Base-by-base conservation (phyloP, 352 stramenopile species). In the Globisporangium okanoganense region DNA sequence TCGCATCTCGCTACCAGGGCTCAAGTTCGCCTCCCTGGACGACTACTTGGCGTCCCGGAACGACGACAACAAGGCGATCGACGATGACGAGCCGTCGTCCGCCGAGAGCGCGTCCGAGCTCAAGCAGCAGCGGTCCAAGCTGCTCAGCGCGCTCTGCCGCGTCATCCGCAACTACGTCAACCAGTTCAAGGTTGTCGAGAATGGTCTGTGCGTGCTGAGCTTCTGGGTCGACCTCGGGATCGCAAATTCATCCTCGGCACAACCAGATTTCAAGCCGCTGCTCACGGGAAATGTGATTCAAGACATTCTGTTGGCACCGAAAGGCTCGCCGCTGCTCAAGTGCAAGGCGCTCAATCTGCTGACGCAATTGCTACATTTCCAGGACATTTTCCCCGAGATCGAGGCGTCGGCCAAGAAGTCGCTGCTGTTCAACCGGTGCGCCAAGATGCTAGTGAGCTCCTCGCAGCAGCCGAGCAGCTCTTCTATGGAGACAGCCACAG, bases 341-440 rank as follows among this genome's bases (percentile, higher is more conserved):
- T 53, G 66, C 6, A 68, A 75, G 59, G 74, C 78, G 40, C 44
- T 88, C 49, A 50, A 55, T 7, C 45, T 88, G 25, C 61, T 81
- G 44, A 70, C 65, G 6, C 64, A 84, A 40, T 31, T 85, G 25
- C 62, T 88, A 43, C 64, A 70, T 8, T 66, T 78, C 38, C 69
- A 69, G 25, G 72, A 81, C 50, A 43, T 79, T 18, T 81, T 85
- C 47, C 44, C 61, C 18, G 72, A 76, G 60, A 38, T 88, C 25
- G 62, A 84, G 51, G 48, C 48, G 0, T 74, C 71, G 6, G 67
- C 73, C 2, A 82, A 81, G 58, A 79, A 79, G 41, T 82, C 76
- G 16, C 64, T 90, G 31, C 64, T 93, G 12, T 88, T 93, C 25
- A 87, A 92, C 33, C 81, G 81, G 33, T 90, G 79, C 58, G 78